Conservation (phyloP, 805 yeast species). For the Starmera amethionina region DNA sequence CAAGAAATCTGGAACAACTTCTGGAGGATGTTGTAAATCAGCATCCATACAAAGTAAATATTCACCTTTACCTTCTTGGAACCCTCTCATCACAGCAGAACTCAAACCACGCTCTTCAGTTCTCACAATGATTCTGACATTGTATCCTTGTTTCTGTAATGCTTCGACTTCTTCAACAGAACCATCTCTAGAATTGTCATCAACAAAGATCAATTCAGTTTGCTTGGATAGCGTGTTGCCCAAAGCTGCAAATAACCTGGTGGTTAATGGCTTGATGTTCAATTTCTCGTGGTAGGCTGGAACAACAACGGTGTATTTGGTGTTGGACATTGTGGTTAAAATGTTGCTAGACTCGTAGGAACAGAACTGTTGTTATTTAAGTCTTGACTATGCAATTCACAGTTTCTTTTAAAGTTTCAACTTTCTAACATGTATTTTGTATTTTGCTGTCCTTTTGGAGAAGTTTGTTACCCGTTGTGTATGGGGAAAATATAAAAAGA, state of each 20-base stretch:
- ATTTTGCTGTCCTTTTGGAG: no score
- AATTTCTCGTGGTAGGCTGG: slow-evolving; percentile 43
- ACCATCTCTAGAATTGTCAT: slow-evolving; percentile 42
- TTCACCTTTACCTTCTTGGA: slow-evolving; percentile 35
- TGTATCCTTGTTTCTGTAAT: slow-evolving; percentile 34
- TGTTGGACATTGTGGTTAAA: slow-evolving; percentile 11
- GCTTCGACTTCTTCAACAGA: slow-evolving; percentile 41
- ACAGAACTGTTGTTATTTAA: no score
- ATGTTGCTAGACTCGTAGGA: no score
- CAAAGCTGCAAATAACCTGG: slow-evolving; percentile 37
- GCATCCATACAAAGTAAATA: slow-evolving; percentile 44
- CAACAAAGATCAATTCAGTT: slow-evolving; percentile 41
- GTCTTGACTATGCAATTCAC: no score
- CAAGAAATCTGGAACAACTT: slow-evolving; percentile 35
- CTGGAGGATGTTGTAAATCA: slow-evolving; percentile 45
- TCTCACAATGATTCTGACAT: slow-evolving; percentile 39
- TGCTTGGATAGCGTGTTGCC: slow-evolving; percentile 30
- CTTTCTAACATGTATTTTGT: no score
- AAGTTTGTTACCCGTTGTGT: no score
- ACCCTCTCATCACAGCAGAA: slow-evolving; percentile 40
- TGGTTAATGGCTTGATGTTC: slow-evolving; percentile 39
- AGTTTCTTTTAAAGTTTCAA: no score
- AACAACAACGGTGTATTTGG: slow-evolving; percentile 33
- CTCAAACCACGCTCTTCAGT: slow-evolving; percentile 41
- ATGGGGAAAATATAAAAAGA: no score